These are phyloP conservation scores for Diospyros kaki DNA, from an alignment of 148 eudicot genomes.

Conservation along the genomic window DNA sequence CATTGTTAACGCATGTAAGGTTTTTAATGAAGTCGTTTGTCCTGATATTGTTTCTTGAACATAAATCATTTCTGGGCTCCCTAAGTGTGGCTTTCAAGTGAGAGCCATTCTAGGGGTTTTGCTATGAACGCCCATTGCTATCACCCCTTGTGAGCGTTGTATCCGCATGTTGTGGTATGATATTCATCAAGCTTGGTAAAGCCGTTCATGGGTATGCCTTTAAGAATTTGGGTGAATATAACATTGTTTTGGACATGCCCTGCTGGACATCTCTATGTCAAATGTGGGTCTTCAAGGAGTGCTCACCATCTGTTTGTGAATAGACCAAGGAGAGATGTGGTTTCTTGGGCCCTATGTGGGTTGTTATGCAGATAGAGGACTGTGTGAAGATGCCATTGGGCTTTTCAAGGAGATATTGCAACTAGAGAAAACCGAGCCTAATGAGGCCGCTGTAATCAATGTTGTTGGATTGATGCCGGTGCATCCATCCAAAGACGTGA, in stretches of 20 bases:
- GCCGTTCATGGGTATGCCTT: slow-evolving; percentile 23
- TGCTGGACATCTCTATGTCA: slow-evolving; percentile 17
- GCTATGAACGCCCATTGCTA: slow-evolving; percentile 22
- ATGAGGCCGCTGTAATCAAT: slow-evolving; percentile 26
- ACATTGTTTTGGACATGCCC: slow-evolving; percentile 9
- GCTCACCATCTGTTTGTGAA: slow-evolving; percentile 15
- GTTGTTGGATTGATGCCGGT: slow-evolving; percentile 19
- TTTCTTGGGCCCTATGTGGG: slow-evolving; percentile 25
- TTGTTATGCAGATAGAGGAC: slow-evolving; percentile 13
- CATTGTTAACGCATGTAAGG: slow-evolving; percentile 14
- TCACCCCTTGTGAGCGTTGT: slow-evolving; percentile 20
- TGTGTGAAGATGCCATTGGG: slow-evolving; percentile 15
- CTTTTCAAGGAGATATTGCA: slow-evolving; percentile 18
- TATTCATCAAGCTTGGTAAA: slow-evolving; percentile 16
- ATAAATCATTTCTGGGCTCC: slow-evolving; percentile 19
- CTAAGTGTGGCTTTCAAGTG: slow-evolving; percentile 16
- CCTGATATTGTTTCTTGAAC: slow-evolving; percentile 31
- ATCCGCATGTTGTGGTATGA: slow-evolving; percentile 19
- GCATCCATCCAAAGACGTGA: neutral
- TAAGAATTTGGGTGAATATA: slow-evolving; percentile 5
- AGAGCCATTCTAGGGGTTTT: slow-evolving; percentile 15
- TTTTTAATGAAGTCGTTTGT: slow-evolving; percentile 5
- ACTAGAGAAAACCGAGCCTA: slow-evolving; percentile 19
- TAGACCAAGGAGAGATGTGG: slow-evolving; percentile 16
- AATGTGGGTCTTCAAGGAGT: slow-evolving; percentile 13